Conservation (phyloP, 2,329 filamentous ascomycete species). For the Aureobasidium subglaciale region DNA sequence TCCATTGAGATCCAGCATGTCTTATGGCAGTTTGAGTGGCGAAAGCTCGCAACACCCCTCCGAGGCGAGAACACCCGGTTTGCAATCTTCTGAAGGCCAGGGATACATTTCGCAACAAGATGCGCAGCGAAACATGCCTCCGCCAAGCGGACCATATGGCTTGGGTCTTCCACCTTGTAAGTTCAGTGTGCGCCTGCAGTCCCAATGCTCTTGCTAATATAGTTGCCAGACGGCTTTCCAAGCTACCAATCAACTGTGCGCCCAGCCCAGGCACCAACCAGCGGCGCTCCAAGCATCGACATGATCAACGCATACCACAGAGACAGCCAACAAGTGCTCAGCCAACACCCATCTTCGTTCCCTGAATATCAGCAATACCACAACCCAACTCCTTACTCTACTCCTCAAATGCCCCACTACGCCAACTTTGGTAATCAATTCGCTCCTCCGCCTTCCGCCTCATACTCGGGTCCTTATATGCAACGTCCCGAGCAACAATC, state of each 20-base stretch:
- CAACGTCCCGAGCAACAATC: conserved; percentile 13
- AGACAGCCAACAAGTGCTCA: conserved; percentile 20
- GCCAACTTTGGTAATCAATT: conserved; percentile 10
- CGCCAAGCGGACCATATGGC: conserved; percentile 22
- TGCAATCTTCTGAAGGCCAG: not conserved
- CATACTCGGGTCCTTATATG: conserved; percentile 10
- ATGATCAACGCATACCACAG: conserved; percentile 19
- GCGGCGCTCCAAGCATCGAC: conserved; percentile 13
- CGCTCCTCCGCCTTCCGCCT: not conserved
- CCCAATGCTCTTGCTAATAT: conserved; percentile 18
- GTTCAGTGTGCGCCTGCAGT: conserved; percentile 10
- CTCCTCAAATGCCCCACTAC: conserved; percentile 24
- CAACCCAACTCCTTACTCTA: conserved; percentile 17
- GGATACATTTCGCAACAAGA: conserved; percentile 11
- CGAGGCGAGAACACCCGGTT: conserved; percentile 2
- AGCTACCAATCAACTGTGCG: conserved; percentile 17
- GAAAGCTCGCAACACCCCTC: conserved; percentile 5
- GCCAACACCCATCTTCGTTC: conserved; percentile 22
- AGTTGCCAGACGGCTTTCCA: conserved; percentile 7
- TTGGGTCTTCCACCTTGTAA: conserved; percentile 28
- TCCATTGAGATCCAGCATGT: conserved; percentile 41
- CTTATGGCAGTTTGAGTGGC: conserved; percentile 28
- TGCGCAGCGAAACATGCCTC: conserved; percentile 17
- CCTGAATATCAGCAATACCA: conserved; percentile 22
- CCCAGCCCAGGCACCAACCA: conserved; percentile 11